A percentile compares a stretch with the other conserved stretches of the same genome.
phyloP scores from a whole-genome alignment of 2,329 filamentous ascomycete species.

The Eutypa lata region DNA sequence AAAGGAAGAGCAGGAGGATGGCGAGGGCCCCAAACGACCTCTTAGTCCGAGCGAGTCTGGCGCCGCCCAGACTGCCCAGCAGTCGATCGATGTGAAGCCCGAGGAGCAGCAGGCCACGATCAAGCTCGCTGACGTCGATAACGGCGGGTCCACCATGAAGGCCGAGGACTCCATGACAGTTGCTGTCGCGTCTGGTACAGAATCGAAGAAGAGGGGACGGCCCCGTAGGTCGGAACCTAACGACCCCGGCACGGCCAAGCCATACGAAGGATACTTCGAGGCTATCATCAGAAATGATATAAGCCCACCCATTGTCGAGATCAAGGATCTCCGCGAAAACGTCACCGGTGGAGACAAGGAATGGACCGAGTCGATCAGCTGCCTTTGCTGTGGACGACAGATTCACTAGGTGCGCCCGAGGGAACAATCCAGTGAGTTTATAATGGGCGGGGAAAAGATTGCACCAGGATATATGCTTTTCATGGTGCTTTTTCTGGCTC shows the following conservation, averaged over 20 bases:
- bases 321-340: conserved; percentile 47
- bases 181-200: conserved; percentile 25
- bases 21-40: conserved; percentile 38
- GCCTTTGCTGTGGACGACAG: conserved; percentile 46
- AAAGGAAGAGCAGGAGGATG: conserved; percentile 38
- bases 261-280: conserved; percentile 51
- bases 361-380: conserved; percentile 51
- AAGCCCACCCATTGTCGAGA: conserved; percentile 47
- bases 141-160: conserved; percentile 18
- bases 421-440: not conserved
- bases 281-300: conserved; percentile 46
- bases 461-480: too few species aligned
- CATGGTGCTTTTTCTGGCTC: too few species aligned
- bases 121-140: conserved; percentile 31
- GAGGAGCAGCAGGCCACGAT: conserved; percentile 33
- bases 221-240: conserved; percentile 36
- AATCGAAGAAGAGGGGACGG: conserved; percentile 30
- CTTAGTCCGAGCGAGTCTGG: conserved; percentile 51
- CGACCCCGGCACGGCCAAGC: conserved; percentile 34
- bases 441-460: too few species aligned
- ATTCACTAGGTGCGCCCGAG: conserved; percentile 36
- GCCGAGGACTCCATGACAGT: conserved; percentile 34
- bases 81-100: conserved; percentile 51
- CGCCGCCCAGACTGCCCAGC: conserved; percentile 44
- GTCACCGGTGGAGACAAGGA: conserved; percentile 47